These are phyloP conservation scores for Trichomonascus vanleenenianus DNA, from an alignment of 805 yeast genomes.

Conservation along the genomic window DNA sequence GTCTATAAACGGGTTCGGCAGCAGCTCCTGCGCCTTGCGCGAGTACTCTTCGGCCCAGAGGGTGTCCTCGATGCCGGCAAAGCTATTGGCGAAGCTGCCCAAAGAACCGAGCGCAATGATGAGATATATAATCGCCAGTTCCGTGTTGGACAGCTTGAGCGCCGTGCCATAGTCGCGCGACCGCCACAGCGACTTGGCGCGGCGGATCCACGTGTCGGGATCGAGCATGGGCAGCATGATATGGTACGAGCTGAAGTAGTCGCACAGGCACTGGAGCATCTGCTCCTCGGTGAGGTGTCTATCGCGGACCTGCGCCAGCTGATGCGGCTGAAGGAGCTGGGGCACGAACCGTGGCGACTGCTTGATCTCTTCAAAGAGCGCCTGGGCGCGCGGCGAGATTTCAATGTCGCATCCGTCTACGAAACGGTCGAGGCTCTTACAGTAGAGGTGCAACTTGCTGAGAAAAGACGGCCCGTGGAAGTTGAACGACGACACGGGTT, in stretches of 20 bases:
- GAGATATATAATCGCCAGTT: slow-evolving; percentile 10
- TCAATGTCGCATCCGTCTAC: no score
- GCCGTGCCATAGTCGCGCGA: slow-evolving; percentile 9
- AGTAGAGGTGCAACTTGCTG: no score
- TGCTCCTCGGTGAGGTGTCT: slow-evolving; percentile 15
- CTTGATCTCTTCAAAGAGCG: neutral
- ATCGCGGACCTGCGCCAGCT: slow-evolving; percentile 2
- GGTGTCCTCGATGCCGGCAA: slow-evolving; percentile 9
- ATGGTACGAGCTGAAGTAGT: slow-evolving; percentile 8
- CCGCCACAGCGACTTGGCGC: slow-evolving; percentile 14
- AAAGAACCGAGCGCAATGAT: slow-evolving; percentile 11
- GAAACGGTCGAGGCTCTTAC: no score
- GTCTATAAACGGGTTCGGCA: slow-evolving; percentile 11
- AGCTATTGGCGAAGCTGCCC: slow-evolving; percentile 2
- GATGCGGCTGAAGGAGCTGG: neutral
- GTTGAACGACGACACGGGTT: no score
- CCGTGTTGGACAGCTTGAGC: neutral
- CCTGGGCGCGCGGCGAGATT: no score
- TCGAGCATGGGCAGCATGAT: slow-evolving; percentile 10
- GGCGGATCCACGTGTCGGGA: slow-evolving; percentile 11
- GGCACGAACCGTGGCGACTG: neutral
- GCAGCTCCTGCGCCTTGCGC: slow-evolving; percentile 6
- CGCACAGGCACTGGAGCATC: slow-evolving; percentile 13
- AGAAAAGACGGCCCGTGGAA: no score
- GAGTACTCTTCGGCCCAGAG: slow-evolving; percentile 14